Evolutionary conservation across 257 asterid species (phyloP).

Genomic region (Verbascum thapsus): DNA sequence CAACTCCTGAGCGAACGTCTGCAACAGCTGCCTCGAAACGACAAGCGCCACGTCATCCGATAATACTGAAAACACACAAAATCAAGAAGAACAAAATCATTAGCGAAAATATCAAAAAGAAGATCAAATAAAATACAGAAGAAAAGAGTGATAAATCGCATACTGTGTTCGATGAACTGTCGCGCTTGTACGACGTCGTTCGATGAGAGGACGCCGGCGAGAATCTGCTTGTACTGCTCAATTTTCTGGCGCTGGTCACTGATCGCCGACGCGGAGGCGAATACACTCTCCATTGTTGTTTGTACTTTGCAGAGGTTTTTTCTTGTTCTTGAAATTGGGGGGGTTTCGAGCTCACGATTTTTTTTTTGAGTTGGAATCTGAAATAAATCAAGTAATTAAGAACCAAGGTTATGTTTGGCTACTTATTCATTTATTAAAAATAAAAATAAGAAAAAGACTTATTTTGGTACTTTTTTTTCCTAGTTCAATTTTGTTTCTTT

Average conservation of each 20-base stretch:
- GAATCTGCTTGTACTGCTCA: slow-evolving; percentile 91
- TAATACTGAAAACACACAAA: slow-evolving; percentile 49
- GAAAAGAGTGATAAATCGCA: slow-evolving; percentile 18
- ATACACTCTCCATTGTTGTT: slow-evolving; percentile 73
- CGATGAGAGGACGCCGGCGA: slow-evolving; percentile 76
- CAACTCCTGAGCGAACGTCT: slow-evolving; percentile 88
- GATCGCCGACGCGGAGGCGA: slow-evolving; percentile 88
- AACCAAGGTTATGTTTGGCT: too few species aligned
- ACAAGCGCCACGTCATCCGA: slow-evolving; percentile 94
- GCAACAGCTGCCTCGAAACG: slow-evolving; percentile 94
- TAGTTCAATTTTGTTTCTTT: too few species aligned
- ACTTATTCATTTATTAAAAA: too few species aligned
- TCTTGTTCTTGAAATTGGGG: background rate
- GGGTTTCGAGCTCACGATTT: too few species aligned
- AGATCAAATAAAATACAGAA: background rate
- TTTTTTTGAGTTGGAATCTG: too few species aligned
- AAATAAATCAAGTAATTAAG: too few species aligned
- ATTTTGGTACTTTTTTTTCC: too few species aligned
- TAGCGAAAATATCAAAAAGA: background rate
- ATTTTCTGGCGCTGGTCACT: slow-evolving; percentile 94
- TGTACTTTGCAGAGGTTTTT: slow-evolving; percentile 5
- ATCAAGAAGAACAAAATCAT: slow-evolving; percentile 3
- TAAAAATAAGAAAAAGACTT: too few species aligned
- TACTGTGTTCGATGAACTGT: slow-evolving; percentile 86
- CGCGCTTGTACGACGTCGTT: slow-evolving; percentile 71